These are phyloP conservation scores for Hymenochaete sp. DNA, from an alignment of 1,284 basidiomycete genomes.

Conservation along the genomic window DNA sequence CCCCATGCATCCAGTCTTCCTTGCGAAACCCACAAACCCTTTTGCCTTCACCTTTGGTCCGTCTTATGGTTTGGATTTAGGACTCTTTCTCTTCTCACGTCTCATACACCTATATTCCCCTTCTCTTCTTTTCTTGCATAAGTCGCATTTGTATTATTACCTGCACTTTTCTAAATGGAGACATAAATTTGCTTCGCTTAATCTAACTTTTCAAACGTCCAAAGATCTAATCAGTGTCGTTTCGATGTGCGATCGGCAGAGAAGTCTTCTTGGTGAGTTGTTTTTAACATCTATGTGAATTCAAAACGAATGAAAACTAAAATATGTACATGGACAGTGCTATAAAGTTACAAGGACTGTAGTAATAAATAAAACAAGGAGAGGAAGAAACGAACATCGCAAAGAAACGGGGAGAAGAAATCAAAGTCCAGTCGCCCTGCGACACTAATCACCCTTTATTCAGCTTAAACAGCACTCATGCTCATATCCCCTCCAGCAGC, in stretches of 20 bases:
- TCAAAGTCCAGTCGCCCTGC: too few relatives aligned
- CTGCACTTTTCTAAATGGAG: not conserved
- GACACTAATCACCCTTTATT: not conserved
- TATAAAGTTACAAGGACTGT: not conserved
- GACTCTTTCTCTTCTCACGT: too few relatives aligned
- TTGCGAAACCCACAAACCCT: too few relatives aligned
- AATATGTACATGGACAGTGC: not conserved
- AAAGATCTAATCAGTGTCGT: not conserved
- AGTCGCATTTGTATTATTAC: not conserved
- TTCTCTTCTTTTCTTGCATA: slow-evolving; percentile 1
- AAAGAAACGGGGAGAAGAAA: too few relatives aligned
- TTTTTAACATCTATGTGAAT: not conserved
- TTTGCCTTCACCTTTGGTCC: too few relatives aligned
- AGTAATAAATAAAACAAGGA: not conserved
- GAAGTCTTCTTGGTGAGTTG: not conserved
- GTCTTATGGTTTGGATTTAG: too few relatives aligned
- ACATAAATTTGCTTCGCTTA: not conserved
- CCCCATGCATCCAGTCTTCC: too few relatives aligned
- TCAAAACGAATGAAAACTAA: not conserved
- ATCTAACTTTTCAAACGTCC: not conserved
- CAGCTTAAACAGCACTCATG: not conserved
- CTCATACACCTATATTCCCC: too few relatives aligned
- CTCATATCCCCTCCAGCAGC: not conserved
- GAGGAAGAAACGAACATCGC: too few relatives aligned
- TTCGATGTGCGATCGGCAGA: not conserved